Evolutionary conservation across 2,329 filamentous ascomycete genomes (phyloP), one percentile per base, ranked within the genome.

Genomic region (Aspergillus eucalypticola): DNA sequence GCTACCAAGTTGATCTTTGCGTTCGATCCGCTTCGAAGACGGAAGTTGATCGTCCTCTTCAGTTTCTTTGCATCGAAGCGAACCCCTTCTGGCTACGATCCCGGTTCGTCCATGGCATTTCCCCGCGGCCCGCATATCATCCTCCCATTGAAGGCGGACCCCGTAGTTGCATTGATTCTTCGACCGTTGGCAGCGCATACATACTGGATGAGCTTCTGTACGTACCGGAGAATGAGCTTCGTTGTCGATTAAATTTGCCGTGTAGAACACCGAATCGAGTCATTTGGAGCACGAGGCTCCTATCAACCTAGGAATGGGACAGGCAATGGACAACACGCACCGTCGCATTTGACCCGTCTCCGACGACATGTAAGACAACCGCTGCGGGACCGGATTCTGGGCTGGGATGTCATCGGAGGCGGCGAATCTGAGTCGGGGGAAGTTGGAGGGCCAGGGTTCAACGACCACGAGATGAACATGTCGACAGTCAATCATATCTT

Each of bases 341-440:
- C 56, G n/a, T 58, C 56, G 41, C 56, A 58, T 25, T 58, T 54
- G 17, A 58, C 49, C n/a, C 50, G 56, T 53, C 56, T 54, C 29
- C 56, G 50, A 11, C 56, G 56, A 51, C 56, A 58, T 11, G 56
- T 58, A 35, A 53, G 39, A 21, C 56, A 58, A 50, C 56, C 56
- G 17, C 8, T 54, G 27, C 56, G 56, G 29, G 49, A 46, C 42
- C 56, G 56, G 13, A 54, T 6, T 17, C 13, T 54, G 11, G 41
- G 39, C 25, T 35, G 44, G 41, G 27, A 39, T n/a, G 23, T 6
- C 35, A 32, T 41, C n/a, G 52, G 52, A 50, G 46, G 46, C 27
- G 46, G 19, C 15, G 46, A 29, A 17, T 50, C 46, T 29, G 52
- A 42, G 10, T 44, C 52, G 23, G 52, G 19, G 5, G 38, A 23